Evolutionary conservation across 2,329 filamentous ascomycete species (phyloP).

Genomic region (Pseudogymnoascus sp.): DNA sequence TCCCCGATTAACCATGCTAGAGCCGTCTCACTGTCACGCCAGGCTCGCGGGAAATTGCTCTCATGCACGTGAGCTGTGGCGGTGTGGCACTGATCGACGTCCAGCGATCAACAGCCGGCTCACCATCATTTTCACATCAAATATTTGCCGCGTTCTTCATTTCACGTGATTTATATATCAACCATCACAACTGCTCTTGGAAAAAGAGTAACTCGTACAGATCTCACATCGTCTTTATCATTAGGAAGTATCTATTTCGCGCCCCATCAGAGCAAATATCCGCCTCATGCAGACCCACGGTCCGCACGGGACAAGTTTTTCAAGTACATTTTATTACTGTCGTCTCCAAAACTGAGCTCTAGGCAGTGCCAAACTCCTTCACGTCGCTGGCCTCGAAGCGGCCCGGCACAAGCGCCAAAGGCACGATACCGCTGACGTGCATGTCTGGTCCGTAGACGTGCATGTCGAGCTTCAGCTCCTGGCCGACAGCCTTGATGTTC

Average conservation of each 20-base stretch:
- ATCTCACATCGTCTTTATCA: constrained; percentile 1
- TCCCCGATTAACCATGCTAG: neutral
- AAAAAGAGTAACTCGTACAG: no score
- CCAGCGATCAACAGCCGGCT: neutral
- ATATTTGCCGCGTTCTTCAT: neutral
- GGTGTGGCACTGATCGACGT: neutral
- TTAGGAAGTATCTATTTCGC: neutral
- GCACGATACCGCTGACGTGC: constrained; percentile 93
- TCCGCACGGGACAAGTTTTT: neutral
- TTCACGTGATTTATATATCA: neutral
- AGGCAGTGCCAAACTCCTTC: constrained; percentile 43
- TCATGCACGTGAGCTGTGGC: neutral
- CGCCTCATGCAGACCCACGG: neutral
- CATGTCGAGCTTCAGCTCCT: constrained; percentile 93
- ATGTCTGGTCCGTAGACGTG: constrained; percentile 76
- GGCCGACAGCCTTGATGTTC: constrained; percentile 96
- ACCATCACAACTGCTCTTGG: neutral
- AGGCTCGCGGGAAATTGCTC: neutral
- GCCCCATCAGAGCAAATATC: neutral
- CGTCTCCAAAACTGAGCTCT: neutral
- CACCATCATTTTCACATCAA: neutral
- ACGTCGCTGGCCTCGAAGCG: constrained; percentile 54
- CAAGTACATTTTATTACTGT: constrained; percentile 2
- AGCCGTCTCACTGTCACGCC: neutral
- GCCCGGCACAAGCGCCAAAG: constrained; percentile 68